These are phyloP conservation scores for Torrubiella hemipterigena DNA, from an alignment of 2,329 filamentous ascomycete species.

Conservation along the genomic window DNA sequence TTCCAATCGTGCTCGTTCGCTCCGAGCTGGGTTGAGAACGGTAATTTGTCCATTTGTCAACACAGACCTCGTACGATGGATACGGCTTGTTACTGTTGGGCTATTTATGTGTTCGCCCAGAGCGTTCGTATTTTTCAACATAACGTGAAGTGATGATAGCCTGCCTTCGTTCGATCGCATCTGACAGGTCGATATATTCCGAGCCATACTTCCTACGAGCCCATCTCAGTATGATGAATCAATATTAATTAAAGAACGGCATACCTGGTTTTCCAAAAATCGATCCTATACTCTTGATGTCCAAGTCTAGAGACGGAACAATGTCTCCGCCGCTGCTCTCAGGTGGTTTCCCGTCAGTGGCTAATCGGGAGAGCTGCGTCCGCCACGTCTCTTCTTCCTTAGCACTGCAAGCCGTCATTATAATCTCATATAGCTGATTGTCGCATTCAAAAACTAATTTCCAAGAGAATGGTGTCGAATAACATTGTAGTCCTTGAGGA, in stretches of 20 bases:
- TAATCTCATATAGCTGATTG: conserved; percentile 68
- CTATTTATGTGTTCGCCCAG: conserved; percentile 41
- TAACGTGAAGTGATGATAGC: conserved; percentile 59
- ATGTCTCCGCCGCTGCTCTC: conserved; percentile 36
- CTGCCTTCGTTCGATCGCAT: conserved; percentile 63
- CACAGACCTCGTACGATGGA: conserved; percentile 71
- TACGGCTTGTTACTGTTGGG: conserved; percentile 31
- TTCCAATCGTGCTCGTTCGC: conserved; percentile 69
- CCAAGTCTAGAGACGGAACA: conserved; percentile 53
- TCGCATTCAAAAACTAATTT: conserved; percentile 76
- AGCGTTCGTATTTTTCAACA: conserved; percentile 74
- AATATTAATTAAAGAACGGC: conserved; percentile 4
- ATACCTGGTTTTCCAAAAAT: conserved; percentile 62
- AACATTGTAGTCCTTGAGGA: conserved; percentile 67
- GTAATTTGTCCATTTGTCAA: conserved; percentile 56
- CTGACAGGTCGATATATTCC: conserved; percentile 67
- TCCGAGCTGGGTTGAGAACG: conserved; percentile 60
- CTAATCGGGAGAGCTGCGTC: conserved; percentile 43
- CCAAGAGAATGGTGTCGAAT: conserved; percentile 80
- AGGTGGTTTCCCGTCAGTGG: too few relatives aligned
- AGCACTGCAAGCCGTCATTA: conserved; percentile 75
- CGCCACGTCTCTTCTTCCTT: conserved; percentile 76
- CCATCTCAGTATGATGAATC: conserved; percentile 5
- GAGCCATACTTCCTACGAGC: conserved; percentile 43
- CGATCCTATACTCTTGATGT: conserved; percentile 62